These are phyloP conservation scores for Gossypium anomalum DNA, from an alignment of 345 rosid species.

Conservation along the genomic window DNA sequence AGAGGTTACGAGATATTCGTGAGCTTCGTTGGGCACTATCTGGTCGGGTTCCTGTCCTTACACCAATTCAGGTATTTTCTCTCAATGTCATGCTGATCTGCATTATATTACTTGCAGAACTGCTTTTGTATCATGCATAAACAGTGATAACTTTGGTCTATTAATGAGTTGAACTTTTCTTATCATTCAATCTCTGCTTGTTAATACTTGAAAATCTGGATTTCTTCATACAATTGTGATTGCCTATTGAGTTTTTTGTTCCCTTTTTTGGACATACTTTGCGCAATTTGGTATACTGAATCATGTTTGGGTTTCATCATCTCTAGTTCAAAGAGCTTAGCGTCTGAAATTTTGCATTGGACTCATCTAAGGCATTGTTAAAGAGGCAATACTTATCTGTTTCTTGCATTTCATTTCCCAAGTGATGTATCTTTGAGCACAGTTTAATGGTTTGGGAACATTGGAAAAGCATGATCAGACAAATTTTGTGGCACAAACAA, in stretches of 20 bases:
- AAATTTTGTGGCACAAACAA: not conserved
- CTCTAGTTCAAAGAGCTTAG: not conserved
- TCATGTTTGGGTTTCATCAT: not conserved
- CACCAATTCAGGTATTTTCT: constrained; percentile 72
- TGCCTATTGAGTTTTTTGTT: not conserved
- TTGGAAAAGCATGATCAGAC: not conserved
- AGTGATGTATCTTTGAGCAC: constrained; percentile 5
- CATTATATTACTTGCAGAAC: constrained; percentile 1
- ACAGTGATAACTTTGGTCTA: not conserved
- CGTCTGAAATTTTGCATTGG: not conserved
- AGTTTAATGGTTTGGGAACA: constrained; percentile 2
- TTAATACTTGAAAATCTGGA: not conserved
- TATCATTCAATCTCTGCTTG: not conserved
- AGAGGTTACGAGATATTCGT: constrained; percentile 92
- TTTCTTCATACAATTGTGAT: not conserved
- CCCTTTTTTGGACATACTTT: not conserved
- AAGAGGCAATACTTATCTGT: not conserved
- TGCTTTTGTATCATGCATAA: not conserved
- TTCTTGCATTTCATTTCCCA: constrained; percentile 3
- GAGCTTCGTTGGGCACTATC: constrained; percentile 98
- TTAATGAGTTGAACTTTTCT: not conserved
- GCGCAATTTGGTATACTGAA: not conserved
- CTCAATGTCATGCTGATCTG: constrained; percentile 11
- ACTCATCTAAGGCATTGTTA: not conserved
- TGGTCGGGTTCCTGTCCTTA: constrained; percentile 87